Base-by-base conservation (phyloP, 2,329 filamentous ascomycete genomes). In the Sarocladium oryzae region DNA sequence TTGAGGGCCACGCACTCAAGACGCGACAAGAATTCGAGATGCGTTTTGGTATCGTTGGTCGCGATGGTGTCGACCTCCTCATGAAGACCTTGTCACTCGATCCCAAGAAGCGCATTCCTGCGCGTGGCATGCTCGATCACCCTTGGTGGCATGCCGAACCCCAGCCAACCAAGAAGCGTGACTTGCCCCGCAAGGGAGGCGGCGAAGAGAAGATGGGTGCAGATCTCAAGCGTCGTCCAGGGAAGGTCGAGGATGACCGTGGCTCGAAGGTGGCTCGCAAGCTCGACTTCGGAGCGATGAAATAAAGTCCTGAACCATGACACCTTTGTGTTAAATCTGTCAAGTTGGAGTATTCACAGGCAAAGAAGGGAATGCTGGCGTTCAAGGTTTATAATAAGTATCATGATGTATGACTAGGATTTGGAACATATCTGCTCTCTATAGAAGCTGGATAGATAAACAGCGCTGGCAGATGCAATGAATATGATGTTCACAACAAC, bases 71-170 rank as follows among this genome's bases (percentile, higher is more conserved):
- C 26, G 91, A 97, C 65, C 71, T 99, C 54, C 75, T 99, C 49
- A 88, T 93, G 76, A 82, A 81, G 58, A 95, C 95, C 69, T 76
- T 96, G 55, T 78, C 80, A 11, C 78, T 97, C 55, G 89, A 99
- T 69, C 93, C 93, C n/a, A 81, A 83, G 62, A 89, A 86, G 67
- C 78, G 93, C 53, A 85, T 89, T 60, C 89, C 84, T 0, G 89
- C 91, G 0, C 75, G 79, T 32, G 81, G 88, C 56, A 85, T 93
- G 65, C 76, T 99, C 51, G 76, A 84, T 64, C 91, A 97, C 66
- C 73, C 78, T 45, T 99, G 89, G 84, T 99, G 92, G 89, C 81
- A 80, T 36, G 81, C 79, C 21, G 86, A 93, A 32, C 93, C 93
- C 1, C 82, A 83, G 58, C 92, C 93, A 2, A 95, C 89, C 2